phyloP scores from a whole-genome alignment of 192 early-diverging fungal species.

The Lobulomyces angularis region DNA sequence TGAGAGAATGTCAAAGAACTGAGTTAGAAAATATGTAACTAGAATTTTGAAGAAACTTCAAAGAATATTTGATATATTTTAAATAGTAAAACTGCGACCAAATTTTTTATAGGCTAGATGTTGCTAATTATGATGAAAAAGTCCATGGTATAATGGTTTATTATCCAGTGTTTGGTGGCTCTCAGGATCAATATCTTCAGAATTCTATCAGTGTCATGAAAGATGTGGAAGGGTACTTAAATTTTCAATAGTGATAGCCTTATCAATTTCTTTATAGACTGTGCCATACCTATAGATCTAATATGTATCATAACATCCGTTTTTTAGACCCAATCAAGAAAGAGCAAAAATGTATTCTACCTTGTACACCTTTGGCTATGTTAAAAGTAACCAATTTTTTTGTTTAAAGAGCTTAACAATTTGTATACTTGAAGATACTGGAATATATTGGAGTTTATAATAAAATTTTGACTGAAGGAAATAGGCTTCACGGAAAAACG shows the following conservation, averaged over 20 bases:
- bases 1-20: constrained; percentile 66
- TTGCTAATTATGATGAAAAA: constrained; percentile 71
- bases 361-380: constrained; percentile 94
- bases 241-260: constrained; percentile 1
- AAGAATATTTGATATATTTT: too few relatives aligned
- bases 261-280: constrained; percentile 40
- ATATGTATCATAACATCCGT: constrained; percentile 93
- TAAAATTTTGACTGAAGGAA: constrained; percentile 70
- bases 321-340: constrained; percentile 63
- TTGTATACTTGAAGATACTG: constrained; percentile 41
- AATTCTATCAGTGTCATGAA: constrained; percentile 77
- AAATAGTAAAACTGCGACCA: too few relatives aligned
- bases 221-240: constrained; percentile 66
- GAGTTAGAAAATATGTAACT: constrained; percentile 72
- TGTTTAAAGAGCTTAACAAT: background rate
- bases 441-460: constrained; percentile 95
- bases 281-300: constrained; percentile 86
- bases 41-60: too few relatives aligned
- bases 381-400: constrained; percentile 57
- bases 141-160: constrained; percentile 98
- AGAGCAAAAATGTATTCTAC: constrained; percentile 90
- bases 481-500: constrained; percentile 84
- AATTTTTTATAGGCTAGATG: too few relatives aligned
- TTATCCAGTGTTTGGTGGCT: constrained; percentile 92
- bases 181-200: constrained; percentile 88